A percentile compares a stretch with the other conserved stretches of the same genome.
Conservation (phyloP, 2,329 filamentous ascomycete species). For the Colletotrichum siamense region DNA sequence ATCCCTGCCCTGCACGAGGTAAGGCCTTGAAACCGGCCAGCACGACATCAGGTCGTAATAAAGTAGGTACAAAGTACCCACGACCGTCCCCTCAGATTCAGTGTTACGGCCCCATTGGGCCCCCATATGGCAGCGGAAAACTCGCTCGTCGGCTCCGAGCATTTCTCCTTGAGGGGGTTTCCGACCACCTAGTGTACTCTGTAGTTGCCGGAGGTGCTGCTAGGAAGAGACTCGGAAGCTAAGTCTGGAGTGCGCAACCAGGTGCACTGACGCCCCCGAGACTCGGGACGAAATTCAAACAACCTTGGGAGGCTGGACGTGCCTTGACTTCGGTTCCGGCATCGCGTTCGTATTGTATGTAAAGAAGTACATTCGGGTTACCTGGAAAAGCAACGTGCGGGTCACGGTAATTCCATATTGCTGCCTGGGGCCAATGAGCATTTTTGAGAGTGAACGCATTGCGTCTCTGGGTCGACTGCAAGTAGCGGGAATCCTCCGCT, state of each 20-base stretch:
- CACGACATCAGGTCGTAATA: conserved; percentile 17
- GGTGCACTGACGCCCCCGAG: background rate
- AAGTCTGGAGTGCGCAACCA: background rate
- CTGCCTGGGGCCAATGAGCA: background rate
- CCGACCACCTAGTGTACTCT: background rate
- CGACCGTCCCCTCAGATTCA: conserved; percentile 10
- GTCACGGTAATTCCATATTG: background rate
- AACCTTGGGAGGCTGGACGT: background rate
- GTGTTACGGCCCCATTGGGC: background rate
- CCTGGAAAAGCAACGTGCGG: background rate
- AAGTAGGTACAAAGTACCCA: conserved; percentile 2
- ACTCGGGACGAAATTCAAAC: conserved; percentile 2
- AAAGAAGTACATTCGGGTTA: background rate
- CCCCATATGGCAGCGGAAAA: background rate
- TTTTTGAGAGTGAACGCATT: background rate
- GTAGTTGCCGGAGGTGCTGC: background rate
- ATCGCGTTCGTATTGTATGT: background rate
- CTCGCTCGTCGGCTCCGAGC: conserved; percentile 17
- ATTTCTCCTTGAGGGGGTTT: background rate
- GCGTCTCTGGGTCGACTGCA: background rate
- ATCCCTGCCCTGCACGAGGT: conserved; percentile 13
- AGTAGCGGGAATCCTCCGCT: background rate
- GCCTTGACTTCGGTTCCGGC: conserved; percentile 3
- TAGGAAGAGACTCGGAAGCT: background rate
- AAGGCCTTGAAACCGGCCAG: conserved; percentile 13